Conservation (phyloP, 352 stramenopile genomes). For the Phytopythium helicoides region DNA sequence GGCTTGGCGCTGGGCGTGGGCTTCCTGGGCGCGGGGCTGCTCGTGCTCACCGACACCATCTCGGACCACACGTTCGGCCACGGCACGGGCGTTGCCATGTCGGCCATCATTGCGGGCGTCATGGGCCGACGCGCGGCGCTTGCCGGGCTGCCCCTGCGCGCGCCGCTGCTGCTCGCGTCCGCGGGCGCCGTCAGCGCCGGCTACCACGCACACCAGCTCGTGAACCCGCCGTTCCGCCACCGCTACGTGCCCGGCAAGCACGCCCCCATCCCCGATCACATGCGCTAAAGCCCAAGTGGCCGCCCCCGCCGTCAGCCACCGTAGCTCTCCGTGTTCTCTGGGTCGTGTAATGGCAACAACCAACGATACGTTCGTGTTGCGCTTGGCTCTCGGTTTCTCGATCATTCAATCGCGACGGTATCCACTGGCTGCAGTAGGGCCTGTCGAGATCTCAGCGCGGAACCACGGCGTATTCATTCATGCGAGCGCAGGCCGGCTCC, state of each 20-base stretch:
- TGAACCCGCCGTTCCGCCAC: conserved; percentile 49
- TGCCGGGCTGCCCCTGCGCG: conserved; percentile 24
- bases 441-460: no score
- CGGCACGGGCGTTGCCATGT: conserved; percentile 67
- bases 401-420: no score
- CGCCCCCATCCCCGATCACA: conserved; percentile 21
- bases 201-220: conserved; percentile 74
- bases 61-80: conserved; percentile 70
- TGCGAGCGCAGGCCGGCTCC: no score
- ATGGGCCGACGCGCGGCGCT: conserved; percentile 49
- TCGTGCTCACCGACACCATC: conserved; percentile 72
- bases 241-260: conserved; percentile 49
- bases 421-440: no score
- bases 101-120: conserved; percentile 56
- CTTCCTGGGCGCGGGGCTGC: conserved; percentile 62
- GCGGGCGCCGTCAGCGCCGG: conserved; percentile 48
- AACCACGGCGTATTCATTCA: no score
- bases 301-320: no score
- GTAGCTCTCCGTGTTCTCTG: no score
- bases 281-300: not conserved
- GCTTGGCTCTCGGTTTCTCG: no score
- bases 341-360: no score
- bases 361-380: no score
- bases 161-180: conserved; percentile 43
- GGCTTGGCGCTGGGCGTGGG: conserved; percentile 55